A percentile compares a stretch with the other conserved stretches of the same genome.
Evolutionary conservation across 208 protist species (phyloP).

Genomic region (Crithidia brevicula): DNA sequence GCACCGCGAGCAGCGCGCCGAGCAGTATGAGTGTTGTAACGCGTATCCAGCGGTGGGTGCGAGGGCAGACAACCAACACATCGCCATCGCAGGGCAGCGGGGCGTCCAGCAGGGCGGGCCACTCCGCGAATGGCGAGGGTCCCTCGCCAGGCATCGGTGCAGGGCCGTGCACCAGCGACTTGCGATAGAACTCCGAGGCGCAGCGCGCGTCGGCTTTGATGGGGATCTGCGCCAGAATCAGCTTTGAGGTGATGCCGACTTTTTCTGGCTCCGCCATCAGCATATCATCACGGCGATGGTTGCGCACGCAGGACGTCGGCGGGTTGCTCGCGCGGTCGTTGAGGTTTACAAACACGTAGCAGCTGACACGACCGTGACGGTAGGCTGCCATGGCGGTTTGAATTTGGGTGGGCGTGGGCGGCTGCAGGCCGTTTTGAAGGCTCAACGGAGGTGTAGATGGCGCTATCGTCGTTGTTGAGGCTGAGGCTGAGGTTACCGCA

Average conservation of each 20-base stretch:
- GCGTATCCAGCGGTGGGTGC: conserved; percentile 23
- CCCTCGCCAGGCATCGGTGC: not conserved
- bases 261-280: conserved; percentile 4
- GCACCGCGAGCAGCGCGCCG: not conserved
- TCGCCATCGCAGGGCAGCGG: conserved; percentile 20
- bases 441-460: too few species aligned
- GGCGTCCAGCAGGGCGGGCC: conserved; percentile 18
- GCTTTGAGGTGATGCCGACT: conserved; percentile 12
- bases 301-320: conserved; percentile 4
- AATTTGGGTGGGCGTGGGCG: conserved; percentile 7
- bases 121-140: not conserved
- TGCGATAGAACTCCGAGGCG: conserved; percentile 8
- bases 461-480: too few species aligned
- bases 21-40: conserved; percentile 9
- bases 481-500: too few species aligned
- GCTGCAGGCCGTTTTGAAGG: not conserved
- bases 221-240: conserved; percentile 17
- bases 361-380: conserved; percentile 3
- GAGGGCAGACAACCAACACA: conserved; percentile 22
- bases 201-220: conserved; percentile 15
- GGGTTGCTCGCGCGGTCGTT: conserved; percentile 5
- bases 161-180: not conserved
- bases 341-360: conserved; percentile 10
- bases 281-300: conserved; percentile 13
- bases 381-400: conserved; percentile 3